Percentiles rank a stretch among this genome's conserved stretches.
Conservation (phyloP, 2,329 filamentous ascomycete genomes). For the Salinomyces thailandicus region DNA sequence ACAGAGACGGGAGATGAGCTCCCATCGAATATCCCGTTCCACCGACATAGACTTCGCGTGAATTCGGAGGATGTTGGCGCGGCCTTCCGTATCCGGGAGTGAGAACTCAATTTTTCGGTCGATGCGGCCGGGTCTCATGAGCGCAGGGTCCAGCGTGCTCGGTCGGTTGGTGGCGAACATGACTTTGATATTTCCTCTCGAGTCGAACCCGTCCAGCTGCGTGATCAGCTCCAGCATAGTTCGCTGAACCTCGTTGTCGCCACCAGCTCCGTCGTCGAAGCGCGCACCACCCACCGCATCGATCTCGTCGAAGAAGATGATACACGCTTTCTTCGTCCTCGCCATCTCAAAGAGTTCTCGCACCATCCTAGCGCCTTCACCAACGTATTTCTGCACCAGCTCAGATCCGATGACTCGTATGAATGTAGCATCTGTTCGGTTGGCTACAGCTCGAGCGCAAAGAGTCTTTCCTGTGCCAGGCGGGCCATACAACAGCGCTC, state of each 20-base stretch:
- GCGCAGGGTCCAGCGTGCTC: conserved; percentile 86
- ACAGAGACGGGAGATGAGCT: conserved; percentile 92
- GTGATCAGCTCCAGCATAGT: conserved; percentile 98
- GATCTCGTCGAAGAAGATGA: conserved; percentile 99
- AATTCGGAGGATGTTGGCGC: conserved; percentile 94
- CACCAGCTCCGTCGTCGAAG: conserved; percentile 92
- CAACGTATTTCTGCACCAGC: conserved; percentile 97
- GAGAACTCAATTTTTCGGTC: conserved; percentile 99
- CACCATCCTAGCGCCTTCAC: conserved; percentile 96
- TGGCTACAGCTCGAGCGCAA: conserved; percentile 92
- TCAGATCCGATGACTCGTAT: conserved; percentile 98
- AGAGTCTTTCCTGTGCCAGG: conserved; percentile 99
- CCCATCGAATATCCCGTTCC: conserved; percentile 97
- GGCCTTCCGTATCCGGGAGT: conserved; percentile 88
- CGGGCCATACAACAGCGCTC: conserved; percentile 88
- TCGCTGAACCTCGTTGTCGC: conserved; percentile 94
- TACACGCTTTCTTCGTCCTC: conserved; percentile 97
- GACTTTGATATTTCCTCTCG: conserved; percentile 96
- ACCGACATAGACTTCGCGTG: conserved; percentile 99
- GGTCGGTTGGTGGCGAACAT: conserved; percentile 99
- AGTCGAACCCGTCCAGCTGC: conserved; percentile 92
- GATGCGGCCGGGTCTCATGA: conserved; percentile 95
- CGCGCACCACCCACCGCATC: conserved; percentile 91
- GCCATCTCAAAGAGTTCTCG: conserved; percentile 99
- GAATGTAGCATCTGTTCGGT: conserved; percentile 95